Base-by-base conservation (phyloP, 2,329 filamentous ascomycete species). In the Scedosporium dehoogii region DNA sequence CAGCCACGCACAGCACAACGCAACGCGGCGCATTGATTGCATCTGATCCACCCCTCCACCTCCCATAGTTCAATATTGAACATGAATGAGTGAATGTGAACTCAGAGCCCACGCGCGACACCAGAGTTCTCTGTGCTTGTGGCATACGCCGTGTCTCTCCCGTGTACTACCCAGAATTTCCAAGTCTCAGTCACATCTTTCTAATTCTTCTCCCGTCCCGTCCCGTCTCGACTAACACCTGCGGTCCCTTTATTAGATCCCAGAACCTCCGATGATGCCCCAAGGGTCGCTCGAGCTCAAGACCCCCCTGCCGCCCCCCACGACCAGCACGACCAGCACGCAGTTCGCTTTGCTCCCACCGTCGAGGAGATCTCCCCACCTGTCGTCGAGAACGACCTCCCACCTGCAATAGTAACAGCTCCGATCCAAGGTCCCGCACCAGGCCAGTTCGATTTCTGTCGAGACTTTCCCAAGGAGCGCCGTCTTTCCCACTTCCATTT, bases 401-500 rank as follows among this genome's bases (percentile, higher is more conserved):
- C 59, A 21, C 25, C 29, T 10, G 2, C 59, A 12, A 33, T 18
- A 21, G 42, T 7, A 21, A 25, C 48, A 12, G 44, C 59, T 18
- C 59, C 59, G 1, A 41, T 87, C 89, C 59, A 84, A 86, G 68
- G 87, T 85, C 25, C 78, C 96, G 27, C 88, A 91, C 66, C 85
- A 85, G 65, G 83, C 86, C 57, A 85, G 16, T 38, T 55, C 18
- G 59, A 55, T n/a, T 25, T 51, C 29, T 10, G 6, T 5, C 29
- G 46, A 12, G 59, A 23, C 7, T 23, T 44, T 68, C 81, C 96
- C 65, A 92, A 97, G 76, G 88, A 92, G 69, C 83, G 86, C 63
- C 85, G 92, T 66, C 85, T 96, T 79, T 89, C 89, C 71, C 90
- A 92, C 71, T 96, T 91, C 75, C 87, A 89, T 53, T 97, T 92